Evolutionary conservation across 2,329 filamentous ascomycete genomes (phyloP), one percentile per base, ranked within the genome.

Genomic region (Simplicillium sp.): DNA sequence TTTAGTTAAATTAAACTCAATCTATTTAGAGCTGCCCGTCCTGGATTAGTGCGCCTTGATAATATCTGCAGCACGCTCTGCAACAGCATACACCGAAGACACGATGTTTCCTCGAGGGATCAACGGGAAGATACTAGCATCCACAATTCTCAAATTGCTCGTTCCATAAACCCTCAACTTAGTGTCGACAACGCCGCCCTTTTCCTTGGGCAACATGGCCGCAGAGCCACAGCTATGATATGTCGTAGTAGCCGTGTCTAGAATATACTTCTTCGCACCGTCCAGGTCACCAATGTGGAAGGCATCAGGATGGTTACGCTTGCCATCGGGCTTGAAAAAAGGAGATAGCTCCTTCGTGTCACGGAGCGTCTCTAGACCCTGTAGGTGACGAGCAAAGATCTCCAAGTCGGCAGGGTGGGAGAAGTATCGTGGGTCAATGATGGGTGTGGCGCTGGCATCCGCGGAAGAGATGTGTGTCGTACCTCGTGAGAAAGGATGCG

Each of bases 401-500:
- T 77, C 73, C 35, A 79, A 52, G 48, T 80, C 76, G 29, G 75
- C 63, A 6, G 73, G 68, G 45, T 77, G 57, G 4, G 65, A 65
- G 50, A 80, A 68, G 59, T 68, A 79, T 20, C 66, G 66, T 14
- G 72, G 71, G 45, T 80, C 70, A 49, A 79, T 74, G 7, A 67
- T 61, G 1, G 70, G 66, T 25, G 62, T 54, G 7, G 65, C 63
- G 7, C 53, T 51, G 6, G 65, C 54, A 36, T 69, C 62, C 1
- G 61, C 39, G 8, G 62, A 62, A 9, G 58, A 57, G 42, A 81
- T 73, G 57, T 81, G 79, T 40, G 78, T 69, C 31, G 65, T 64
- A 7, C 78, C 78, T 0, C 76, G 67, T 2, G 73, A 77, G 51
- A 76, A 71, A 0, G 78, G 77, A 44, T 80, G 78, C 29, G 72